Percentiles rank a stretch among this genome's conserved stretches.
Conservation (phyloP, 1,284 basidiomycete species). For the Cerioporus squamosus region DNA sequence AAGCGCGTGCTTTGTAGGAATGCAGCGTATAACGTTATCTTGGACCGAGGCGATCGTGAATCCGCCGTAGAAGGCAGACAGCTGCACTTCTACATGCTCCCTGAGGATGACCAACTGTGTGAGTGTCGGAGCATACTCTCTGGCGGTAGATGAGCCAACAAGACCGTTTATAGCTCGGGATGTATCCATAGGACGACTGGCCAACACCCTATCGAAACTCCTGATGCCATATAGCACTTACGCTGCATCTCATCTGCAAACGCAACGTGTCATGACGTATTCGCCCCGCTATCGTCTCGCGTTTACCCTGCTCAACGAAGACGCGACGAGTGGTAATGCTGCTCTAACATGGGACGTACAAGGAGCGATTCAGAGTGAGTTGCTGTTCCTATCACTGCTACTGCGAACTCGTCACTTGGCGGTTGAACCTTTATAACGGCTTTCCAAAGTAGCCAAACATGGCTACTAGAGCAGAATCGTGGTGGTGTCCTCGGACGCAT, state of each 20-base stretch:
- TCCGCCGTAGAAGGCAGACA: constrained; percentile 18
- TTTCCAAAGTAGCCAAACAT: too few species aligned
- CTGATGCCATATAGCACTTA: constrained; percentile 55
- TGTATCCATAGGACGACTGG: constrained; percentile 30
- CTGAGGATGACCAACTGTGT: constrained; percentile 9
- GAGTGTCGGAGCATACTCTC: neutral
- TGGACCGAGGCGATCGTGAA: constrained; percentile 7
- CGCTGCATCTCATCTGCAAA: constrained; percentile 30
- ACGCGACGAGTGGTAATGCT: constrained; percentile 68
- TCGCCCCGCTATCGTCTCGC: constrained; percentile 79
- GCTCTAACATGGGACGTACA: constrained; percentile 77
- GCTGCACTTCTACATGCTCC: constrained; percentile 10
- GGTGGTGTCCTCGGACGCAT: too few species aligned
- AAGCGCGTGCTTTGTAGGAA: neutral
- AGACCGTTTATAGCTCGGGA: neutral
- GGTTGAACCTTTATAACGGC: too few species aligned
- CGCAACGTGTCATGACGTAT: constrained; percentile 72
- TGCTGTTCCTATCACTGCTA: too few species aligned
- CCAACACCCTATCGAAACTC: constrained; percentile 47
- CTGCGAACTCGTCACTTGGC: too few species aligned
- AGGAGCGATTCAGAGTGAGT: constrained; percentile 64
- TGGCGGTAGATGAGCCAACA: neutral
- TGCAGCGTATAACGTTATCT: constrained; percentile 21
- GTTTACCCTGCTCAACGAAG: constrained; percentile 88
- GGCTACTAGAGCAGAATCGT: too few species aligned